Percentiles rank a stretch among this genome's conserved stretches.
These are phyloP conservation scores for Saraca asoca DNA, from an alignment of 331 rosid species.

Conservation along the genomic window DNA sequence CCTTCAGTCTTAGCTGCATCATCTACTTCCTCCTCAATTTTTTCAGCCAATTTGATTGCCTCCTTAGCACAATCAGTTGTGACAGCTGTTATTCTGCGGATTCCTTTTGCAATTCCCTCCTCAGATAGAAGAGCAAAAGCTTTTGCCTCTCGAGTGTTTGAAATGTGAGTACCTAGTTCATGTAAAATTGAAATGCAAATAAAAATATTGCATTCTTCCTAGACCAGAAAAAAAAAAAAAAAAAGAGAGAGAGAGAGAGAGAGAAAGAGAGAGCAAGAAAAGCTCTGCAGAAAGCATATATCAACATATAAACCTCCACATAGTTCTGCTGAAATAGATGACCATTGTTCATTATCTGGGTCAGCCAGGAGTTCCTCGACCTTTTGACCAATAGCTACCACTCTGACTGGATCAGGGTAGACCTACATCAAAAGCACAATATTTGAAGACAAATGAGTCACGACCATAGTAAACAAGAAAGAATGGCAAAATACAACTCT, in stretches of 20 bases:
- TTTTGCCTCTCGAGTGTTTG: constrained; percentile 89
- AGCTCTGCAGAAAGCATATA: constrained; percentile 21
- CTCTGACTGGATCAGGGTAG: constrained; percentile 96
- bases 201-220: no score
- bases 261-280: no score
- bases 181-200: constrained; percentile 37
- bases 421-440: constrained; percentile 56
- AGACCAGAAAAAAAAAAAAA: no score
- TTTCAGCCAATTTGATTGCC: constrained; percentile 62
- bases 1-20: constrained; percentile 67
- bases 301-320: constrained; percentile 71
- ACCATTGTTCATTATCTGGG: constrained; percentile 75
- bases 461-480: constrained; percentile 24
- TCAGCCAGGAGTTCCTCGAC: constrained; percentile 87
- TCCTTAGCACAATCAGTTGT: constrained; percentile 70
- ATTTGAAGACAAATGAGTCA: constrained; percentile 10
- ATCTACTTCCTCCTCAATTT: constrained; percentile 73
- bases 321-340: constrained; percentile 79
- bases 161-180: constrained; percentile 79
- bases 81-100: constrained; percentile 93
- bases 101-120: constrained; percentile 96
- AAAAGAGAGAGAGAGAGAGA: no score
- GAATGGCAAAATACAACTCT: constrained; percentile 34
- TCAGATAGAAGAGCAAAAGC: constrained; percentile 92
- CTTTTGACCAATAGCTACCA: constrained; percentile 77